Evolutionary conservation across 2,329 filamentous ascomycete genomes (phyloP), one percentile per base, ranked within the genome.

Genomic region (Periconia sp.): DNA sequence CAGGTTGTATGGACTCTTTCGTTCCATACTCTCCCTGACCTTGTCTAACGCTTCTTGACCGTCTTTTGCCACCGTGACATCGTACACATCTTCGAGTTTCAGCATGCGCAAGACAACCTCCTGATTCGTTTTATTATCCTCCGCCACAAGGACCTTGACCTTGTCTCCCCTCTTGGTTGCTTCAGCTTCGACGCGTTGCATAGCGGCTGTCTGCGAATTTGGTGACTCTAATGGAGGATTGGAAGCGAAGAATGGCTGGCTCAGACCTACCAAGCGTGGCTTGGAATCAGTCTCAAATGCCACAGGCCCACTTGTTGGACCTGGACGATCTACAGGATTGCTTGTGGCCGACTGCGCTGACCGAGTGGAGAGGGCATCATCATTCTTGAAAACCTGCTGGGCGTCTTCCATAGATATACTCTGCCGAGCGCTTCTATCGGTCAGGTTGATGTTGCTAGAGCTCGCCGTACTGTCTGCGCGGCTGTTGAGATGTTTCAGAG

Each of bases 71-170:
- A 96, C 86, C 0, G 88, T 92, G 12, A 96, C 89, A 63, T 96
- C 89, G 66, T 87, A 88, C n/a, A 91, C 81, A 23, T 87, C 85
- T 61, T 91, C 88, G 0, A 91, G 78, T 66, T 89, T 90, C 36
- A 86, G 70, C 82, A 86, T 85, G 33, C 82, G 82, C 40, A 84
- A 72, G 4, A 84, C 70, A 1, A 73, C 70, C 37, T 71, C 67
- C 47, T 73, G 70, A 21, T 73, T 73, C 0, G 68, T 73, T 40
- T 82, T 80, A 64, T 87, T 87, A 61, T 87, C 84, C 67, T 96
- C 92, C 0, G 92, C 92, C 10, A 96, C 91, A 7, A 96, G 77
- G 1, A 96, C 89, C 13, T 87, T 85, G 29, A 95, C 78, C 54
- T 85, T 90, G 21, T 79, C 74, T 11, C 72, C 73, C 19, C 72